Evolutionary conservation across 257 asterid genomes (phyloP).

Genomic region (Apocynum venetum): DNA sequence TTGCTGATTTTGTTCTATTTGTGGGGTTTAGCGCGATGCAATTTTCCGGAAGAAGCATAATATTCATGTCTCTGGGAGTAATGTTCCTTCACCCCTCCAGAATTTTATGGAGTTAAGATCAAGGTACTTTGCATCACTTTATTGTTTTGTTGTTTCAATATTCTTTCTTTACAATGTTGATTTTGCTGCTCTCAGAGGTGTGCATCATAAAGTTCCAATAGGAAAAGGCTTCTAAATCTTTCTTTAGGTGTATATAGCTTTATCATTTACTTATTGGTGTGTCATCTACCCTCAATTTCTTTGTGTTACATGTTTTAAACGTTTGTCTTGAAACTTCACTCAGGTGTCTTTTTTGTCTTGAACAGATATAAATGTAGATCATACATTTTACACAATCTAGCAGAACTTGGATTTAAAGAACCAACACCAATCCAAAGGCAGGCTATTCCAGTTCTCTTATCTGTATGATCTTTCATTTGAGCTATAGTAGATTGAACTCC

Average conservation of each 20-base stretch:
- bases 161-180: neutral
- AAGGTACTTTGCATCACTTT: conserved; percentile 38
- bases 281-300: neutral
- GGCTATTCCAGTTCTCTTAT: conserved; percentile 84
- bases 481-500: conserved; percentile 9
- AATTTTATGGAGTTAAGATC: conserved; percentile 57
- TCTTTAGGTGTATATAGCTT: neutral
- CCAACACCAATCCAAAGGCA: conserved; percentile 98
- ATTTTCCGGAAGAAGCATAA: conserved; percentile 67
- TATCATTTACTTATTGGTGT: too few species aligned
- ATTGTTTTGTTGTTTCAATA: neutral
- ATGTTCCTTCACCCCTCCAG: conserved; percentile 76
- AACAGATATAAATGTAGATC: conserved; percentile 66
- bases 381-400: conserved; percentile 60
- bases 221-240: neutral
- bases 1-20: conserved; percentile 13
- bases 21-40: conserved; percentile 55
- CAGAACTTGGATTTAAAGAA: conserved; percentile 68
- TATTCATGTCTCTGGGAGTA: conserved; percentile 89
- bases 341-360: conserved; percentile 12
- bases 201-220: neutral
- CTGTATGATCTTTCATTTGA: conserved; percentile 67
- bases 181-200: conserved; percentile 5
- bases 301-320: neutral
- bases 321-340: neutral